Base-by-base conservation (phyloP, 441 rosid genomes). In the Isatis lusitanica region DNA sequence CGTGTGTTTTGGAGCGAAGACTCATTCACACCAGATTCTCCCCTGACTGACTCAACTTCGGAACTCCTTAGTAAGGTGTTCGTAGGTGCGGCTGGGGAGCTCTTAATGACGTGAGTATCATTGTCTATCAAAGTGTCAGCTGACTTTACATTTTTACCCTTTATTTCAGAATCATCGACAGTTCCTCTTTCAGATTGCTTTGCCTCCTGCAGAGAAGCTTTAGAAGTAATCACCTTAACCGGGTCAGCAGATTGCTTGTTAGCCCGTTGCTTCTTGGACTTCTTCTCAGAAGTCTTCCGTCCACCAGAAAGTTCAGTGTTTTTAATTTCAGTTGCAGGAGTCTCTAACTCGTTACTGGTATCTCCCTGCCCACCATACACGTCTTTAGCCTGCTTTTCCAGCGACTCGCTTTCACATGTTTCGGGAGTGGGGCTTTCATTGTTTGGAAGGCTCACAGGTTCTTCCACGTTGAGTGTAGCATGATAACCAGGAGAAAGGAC, bases 221-320 rank as follows among this genome's bases (percentile, higher is more conserved):
- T 88, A 16, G 82, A 55, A 64, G 72, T 68, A 64, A 70, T 68
- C 53, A 77, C 90, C 83, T 92, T 90, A 30, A 76, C 84, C 71
- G 77, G 85, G 52, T 90, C 96, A 78, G 88, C 71, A 39, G 88
- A 66, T 75, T 79, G 88, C 84, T 87, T 91, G 6, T 78, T 68
- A 79, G 88, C 78, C 66, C 93, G 93, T 72, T 90, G 97, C 81
- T 88, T 93, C 78, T 87, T 89, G 24, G 97, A 81, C 84, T 90
- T 93, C 89, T 93, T 96, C 72, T 87, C 98, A 17, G 90, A 83
- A 61, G 86, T 69, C 75, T 90, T 96, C 65, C 83, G 87, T 18
- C 70, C 84, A 67, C 87, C 97, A 59, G 83, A 82, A 38, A 70
- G 78, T 79, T 91, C 97, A 67, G 47, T 79, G 78, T 57, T 76